Evolutionary conservation across 306 rosid species (phyloP).

Genomic region (Citrullus colocynthis): DNA sequence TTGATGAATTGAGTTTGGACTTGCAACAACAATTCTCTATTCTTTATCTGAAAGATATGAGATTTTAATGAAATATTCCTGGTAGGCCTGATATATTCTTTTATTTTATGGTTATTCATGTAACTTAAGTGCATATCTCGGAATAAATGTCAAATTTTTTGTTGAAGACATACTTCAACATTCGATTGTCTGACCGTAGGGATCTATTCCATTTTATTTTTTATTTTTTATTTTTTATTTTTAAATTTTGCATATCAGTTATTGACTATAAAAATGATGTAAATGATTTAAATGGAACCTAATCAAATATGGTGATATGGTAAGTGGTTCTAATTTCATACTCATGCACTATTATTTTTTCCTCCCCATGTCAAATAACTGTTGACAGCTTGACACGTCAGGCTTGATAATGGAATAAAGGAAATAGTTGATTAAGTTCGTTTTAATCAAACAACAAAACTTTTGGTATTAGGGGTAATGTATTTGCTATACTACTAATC

Average conservation of each 20-base stretch:
- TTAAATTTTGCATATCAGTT: background rate
- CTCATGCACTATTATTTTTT: background rate
- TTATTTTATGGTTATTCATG: background rate
- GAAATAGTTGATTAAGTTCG: background rate
- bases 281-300: background rate
- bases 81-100: background rate
- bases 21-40: background rate
- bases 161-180: background rate
- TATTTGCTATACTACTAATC: background rate
- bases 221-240: background rate
- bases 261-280: background rate
- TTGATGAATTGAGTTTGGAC: background rate
- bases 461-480: background rate
- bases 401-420: background rate
- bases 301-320: background rate
- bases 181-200: background rate
- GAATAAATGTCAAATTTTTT: background rate
- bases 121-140: background rate
- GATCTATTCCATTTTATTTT: background rate
- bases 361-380: background rate
- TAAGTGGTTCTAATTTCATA: background rate
- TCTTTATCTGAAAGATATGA: background rate
- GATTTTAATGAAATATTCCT: background rate
- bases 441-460: background rate
- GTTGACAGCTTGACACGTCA: background rate